Percentiles rank a stretch among this genome's conserved stretches.
These are phyloP conservation scores for Coelastrella sp. DNA, from an alignment of 139 green algal species.

Conservation along the genomic window DNA sequence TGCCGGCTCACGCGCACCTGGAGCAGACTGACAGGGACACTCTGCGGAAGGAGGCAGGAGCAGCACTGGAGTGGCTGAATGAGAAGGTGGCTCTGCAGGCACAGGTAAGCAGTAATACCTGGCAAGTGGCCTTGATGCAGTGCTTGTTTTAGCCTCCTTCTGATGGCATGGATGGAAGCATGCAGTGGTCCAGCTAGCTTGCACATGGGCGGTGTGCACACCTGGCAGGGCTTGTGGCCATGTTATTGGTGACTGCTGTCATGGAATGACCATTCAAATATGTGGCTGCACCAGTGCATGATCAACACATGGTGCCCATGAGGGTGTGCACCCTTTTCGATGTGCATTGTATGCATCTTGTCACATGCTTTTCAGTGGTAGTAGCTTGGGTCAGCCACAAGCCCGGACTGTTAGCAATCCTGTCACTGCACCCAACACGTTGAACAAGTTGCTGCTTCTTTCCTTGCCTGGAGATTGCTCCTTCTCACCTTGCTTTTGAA, in stretches of 20 bases:
- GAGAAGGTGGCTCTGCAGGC: constrained; percentile 60
- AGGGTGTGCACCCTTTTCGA: too few relatives aligned
- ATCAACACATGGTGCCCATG: too few relatives aligned
- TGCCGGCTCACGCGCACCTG: constrained; percentile 85
- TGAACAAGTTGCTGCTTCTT: not conserved
- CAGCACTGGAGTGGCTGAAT: constrained; percentile 87
- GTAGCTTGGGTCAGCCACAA: too few relatives aligned
- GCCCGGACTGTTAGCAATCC: too few relatives aligned
- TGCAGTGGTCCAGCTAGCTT: not conserved
- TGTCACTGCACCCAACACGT: too few relatives aligned
- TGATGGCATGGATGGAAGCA: not conserved
- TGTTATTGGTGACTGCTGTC: too few relatives aligned
- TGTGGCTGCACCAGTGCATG: too few relatives aligned
- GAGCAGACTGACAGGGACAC: constrained; percentile 79
- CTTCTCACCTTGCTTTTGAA: not conserved
- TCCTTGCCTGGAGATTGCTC: not conserved
- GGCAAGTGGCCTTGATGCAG: not conserved
- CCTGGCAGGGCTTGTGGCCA: too few relatives aligned
- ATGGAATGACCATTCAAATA: too few relatives aligned
- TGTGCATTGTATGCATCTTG: too few relatives aligned
- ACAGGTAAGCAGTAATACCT: not conserved
- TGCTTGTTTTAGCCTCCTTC: not conserved
- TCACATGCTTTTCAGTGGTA: too few relatives aligned
- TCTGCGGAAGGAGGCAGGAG: constrained; percentile 80
- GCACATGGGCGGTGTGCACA: too few relatives aligned